These are phyloP conservation scores for Strombidium stylifer DNA, from an alignment of 73 alveolate species.

Conservation along the genomic window DNA sequence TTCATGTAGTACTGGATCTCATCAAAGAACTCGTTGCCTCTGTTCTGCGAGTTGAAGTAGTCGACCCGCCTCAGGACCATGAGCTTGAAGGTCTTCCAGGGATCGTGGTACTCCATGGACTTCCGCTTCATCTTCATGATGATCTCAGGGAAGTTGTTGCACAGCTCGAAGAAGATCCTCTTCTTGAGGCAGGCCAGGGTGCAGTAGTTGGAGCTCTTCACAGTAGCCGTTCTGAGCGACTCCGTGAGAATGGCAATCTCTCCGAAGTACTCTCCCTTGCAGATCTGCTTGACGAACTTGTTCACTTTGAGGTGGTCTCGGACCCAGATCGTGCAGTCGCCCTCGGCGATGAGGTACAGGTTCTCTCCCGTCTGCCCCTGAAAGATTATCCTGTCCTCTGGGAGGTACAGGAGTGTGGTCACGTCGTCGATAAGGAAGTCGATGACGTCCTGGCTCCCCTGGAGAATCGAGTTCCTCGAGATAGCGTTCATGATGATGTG, in stretches of 20 bases:
- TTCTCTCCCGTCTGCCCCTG: slow-evolving; percentile 4
- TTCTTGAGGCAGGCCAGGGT: slow-evolving; percentile 17
- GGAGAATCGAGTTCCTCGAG: background rate
- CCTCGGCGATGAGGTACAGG: slow-evolving; percentile 18
- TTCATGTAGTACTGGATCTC: too few relatives aligned
- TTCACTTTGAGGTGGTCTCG: background rate
- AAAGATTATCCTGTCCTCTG: slow-evolving; percentile 15
- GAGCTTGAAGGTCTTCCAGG: slow-evolving; percentile 26
- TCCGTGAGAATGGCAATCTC: slow-evolving; percentile 12
- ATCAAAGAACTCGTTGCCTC: too few relatives aligned
- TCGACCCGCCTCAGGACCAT: background rate
- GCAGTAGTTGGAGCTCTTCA: background rate
- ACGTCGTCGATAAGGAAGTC: background rate
- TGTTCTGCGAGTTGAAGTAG: too few relatives aligned
- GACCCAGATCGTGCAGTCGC: slow-evolving; percentile 11
- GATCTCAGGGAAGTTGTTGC: slow-evolving; percentile 1
- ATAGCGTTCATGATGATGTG: background rate
- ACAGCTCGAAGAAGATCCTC: background rate
- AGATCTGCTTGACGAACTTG: slow-evolving; percentile 2
- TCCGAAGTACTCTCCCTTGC: slow-evolving; percentile 25
- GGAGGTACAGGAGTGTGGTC: background rate
- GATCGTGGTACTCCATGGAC: slow-evolving; percentile 20
- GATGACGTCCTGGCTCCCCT: background rate
- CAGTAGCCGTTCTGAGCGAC: slow-evolving; percentile 27
- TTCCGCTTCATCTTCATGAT: background rate